Evolutionary conservation across 2,329 filamentous ascomycete genomes (phyloP).

Genomic region (Sarocladium oryzae): DNA sequence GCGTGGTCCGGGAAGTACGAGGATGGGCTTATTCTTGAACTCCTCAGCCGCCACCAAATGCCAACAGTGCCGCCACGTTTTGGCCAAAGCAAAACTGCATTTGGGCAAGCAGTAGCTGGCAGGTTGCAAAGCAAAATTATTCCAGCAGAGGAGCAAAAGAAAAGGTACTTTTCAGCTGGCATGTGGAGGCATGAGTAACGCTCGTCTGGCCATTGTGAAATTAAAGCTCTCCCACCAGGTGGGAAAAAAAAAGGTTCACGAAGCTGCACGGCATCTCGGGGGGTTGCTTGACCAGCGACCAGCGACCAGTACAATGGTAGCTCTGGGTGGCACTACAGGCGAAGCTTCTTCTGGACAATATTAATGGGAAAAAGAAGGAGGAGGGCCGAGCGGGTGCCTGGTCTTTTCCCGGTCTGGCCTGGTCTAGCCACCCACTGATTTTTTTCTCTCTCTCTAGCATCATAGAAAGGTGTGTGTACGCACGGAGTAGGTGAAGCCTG

Average conservation of each 20-base stretch:
- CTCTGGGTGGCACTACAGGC: neutral
- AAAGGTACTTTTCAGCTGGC: neutral
- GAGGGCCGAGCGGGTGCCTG: neutral
- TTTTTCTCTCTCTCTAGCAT: neutral
- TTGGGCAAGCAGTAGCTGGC: neutral
- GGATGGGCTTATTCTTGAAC: conserved; percentile 1
- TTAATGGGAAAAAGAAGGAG: neutral
- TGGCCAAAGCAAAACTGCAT: neutral
- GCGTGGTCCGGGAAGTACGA: neutral
- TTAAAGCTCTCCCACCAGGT: no score
- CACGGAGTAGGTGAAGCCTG: neutral
- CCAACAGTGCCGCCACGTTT: neutral
- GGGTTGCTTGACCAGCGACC: neutral
- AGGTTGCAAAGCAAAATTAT: neutral
- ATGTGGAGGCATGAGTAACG: neutral
- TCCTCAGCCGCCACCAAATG: conserved; percentile 1
- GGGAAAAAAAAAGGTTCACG: no score
- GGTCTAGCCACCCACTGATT: conserved; percentile 3
- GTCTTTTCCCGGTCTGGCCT: conserved; percentile 4
- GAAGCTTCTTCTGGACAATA: neutral
- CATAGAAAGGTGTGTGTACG: neutral
- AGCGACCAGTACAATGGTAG: neutral
- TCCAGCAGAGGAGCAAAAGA: neutral
- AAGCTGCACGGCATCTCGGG: no score
- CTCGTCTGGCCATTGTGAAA: no score